Base-by-base conservation (phyloP, 352 stramenopile genomes). In the Phytophthora brassicae region DNA sequence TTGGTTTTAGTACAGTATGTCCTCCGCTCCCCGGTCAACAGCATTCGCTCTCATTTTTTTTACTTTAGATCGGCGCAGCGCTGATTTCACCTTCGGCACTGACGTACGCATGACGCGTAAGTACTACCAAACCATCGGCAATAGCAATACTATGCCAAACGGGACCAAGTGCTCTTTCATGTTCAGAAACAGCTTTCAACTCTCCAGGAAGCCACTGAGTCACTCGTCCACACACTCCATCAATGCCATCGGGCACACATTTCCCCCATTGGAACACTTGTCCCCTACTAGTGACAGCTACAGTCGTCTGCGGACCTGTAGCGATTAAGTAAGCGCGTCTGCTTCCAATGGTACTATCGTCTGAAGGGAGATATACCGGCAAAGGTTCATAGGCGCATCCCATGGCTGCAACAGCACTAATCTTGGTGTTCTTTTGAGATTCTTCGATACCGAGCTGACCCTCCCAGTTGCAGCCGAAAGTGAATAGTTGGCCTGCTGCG, bases 401-500 rank as follows among this genome's bases (percentile, higher is more conserved):
- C 1, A 57, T 56, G 4, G 53, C 44, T 4, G 70, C 61, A 50
- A 62, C 12, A 45, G 44, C 26, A 5, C 26, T 16, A 14, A 41
- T 14, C 31, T 50, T 54, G 33, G 17, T 7, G 8, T 14, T 55
- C 22, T 7, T 20, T 23, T 46, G 55, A 26, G 24, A 33, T 35
- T 68, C 68, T 4, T 86, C 63, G n/a, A 89, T 53, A 0, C 79
- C 86, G 6, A 95, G 73, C 46, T 95, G 84, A 0, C 84, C 86
- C 7, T 85, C 60, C 68, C 84, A 88, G 41, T 90, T 84, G 58
- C 84, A 85, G 0, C 86, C 86, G 38, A 77, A 94, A 5, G 67
- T 70, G 17, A 79, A 72, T 0, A 93, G 26, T 2, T 60, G n/a
- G 4, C 86, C 84, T n/a, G 58, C 61, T 22, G 49, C 55, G 0